Conservation (phyloP, 306 rosid genomes). For the Trifolium dubium region DNA sequence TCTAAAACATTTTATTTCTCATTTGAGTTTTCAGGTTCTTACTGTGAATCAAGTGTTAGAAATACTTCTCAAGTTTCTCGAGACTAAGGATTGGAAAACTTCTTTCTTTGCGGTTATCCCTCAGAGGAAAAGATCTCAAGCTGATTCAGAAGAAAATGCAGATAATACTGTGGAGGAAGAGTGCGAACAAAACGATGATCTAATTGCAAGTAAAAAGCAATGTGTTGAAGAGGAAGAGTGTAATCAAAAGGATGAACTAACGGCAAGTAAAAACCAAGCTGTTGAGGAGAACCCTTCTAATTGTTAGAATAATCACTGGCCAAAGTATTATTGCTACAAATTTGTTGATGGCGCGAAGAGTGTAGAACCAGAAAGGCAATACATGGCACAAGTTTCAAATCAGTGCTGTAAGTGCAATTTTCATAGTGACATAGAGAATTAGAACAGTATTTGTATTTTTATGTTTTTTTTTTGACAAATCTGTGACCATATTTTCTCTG, state of each 20-base stretch:
- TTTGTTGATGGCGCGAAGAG: slow-evolving; percentile 18
- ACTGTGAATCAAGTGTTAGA: slow-evolving; percentile 91
- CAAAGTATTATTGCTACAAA: slow-evolving; percentile 6
- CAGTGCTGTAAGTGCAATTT: background rate
- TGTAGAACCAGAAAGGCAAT: slow-evolving; percentile 16
- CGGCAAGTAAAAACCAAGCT: slow-evolving; percentile 35
- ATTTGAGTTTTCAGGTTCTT: slow-evolving; percentile 68
- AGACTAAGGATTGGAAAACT: slow-evolving; percentile 81
- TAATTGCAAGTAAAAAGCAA: slow-evolving; percentile 29
- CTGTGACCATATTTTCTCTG: slow-evolving; percentile 16
- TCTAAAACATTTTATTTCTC: slow-evolving; percentile 25
- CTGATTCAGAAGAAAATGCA: slow-evolving; percentile 50
- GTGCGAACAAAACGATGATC: background rate
- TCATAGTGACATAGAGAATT: slow-evolving; percentile 9
- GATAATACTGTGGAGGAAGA: slow-evolving; percentile 45
- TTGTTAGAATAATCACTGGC: too few species aligned
- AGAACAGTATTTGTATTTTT: slow-evolving; percentile 14
- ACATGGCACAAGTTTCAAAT: slow-evolving; percentile 4
- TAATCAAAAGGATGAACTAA: slow-evolving; percentile 12
- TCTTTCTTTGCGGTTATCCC: slow-evolving; percentile 88
- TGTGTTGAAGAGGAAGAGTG: slow-evolving; percentile 4
- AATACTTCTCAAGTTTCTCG: slow-evolving; percentile 66
- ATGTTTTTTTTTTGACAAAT: slow-evolving; percentile 17
- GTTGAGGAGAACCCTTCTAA: slow-evolving; percentile 39
- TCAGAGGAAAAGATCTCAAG: slow-evolving; percentile 74